Evolutionary conservation across 352 stramenopile species (phyloP).

Genomic region (Pythium coloratum): DNA sequence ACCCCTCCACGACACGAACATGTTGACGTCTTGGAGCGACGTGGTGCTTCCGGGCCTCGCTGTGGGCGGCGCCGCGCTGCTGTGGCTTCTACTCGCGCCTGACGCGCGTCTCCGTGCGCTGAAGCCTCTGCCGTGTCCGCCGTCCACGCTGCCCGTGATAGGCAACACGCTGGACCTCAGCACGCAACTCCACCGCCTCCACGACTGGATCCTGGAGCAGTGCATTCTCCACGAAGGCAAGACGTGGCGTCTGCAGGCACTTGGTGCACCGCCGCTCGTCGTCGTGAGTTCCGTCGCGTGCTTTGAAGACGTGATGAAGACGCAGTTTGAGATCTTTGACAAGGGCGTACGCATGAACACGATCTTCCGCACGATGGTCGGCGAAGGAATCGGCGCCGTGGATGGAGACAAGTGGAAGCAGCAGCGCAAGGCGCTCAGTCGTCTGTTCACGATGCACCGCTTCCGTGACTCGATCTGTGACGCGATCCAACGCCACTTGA

Average conservation of each 20-base stretch:
- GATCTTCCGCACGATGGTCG: slow-evolving; percentile 52
- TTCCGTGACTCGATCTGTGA: slow-evolving; percentile 43
- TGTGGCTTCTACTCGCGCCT: slow-evolving; percentile 8
- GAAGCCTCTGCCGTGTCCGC: slow-evolving; percentile 30
- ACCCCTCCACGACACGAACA: background rate
- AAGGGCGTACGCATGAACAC: slow-evolving; percentile 47
- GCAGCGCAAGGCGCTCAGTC: slow-evolving; percentile 80
- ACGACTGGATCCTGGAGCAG: slow-evolving; percentile 53
- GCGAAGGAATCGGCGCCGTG: slow-evolving; percentile 65
- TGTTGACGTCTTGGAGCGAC: background rate
- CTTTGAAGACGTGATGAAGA: slow-evolving; percentile 51
- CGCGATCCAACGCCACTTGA: slow-evolving; percentile 36
- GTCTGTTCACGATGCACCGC: slow-evolving; percentile 76
- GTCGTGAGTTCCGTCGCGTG: slow-evolving; percentile 36
- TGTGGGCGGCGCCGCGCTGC: background rate
- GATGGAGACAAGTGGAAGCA: slow-evolving; percentile 62
- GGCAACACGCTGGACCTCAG: slow-evolving; percentile 56
- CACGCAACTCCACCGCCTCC: slow-evolving; percentile 39
- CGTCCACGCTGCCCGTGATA: slow-evolving; percentile 42
- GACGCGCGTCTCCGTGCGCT: slow-evolving; percentile 25
- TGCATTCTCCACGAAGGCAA: slow-evolving; percentile 36
- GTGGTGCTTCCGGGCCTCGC: slow-evolving; percentile 3
- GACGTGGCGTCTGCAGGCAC: slow-evolving; percentile 37
- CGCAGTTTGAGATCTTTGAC: slow-evolving; percentile 66
- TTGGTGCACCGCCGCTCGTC: slow-evolving; percentile 36